A percentile compares a stretch with the other conserved stretches of the same genome.
Conservation (phyloP, 805 yeast genomes). For the Candida pseudofarinosa region DNA sequence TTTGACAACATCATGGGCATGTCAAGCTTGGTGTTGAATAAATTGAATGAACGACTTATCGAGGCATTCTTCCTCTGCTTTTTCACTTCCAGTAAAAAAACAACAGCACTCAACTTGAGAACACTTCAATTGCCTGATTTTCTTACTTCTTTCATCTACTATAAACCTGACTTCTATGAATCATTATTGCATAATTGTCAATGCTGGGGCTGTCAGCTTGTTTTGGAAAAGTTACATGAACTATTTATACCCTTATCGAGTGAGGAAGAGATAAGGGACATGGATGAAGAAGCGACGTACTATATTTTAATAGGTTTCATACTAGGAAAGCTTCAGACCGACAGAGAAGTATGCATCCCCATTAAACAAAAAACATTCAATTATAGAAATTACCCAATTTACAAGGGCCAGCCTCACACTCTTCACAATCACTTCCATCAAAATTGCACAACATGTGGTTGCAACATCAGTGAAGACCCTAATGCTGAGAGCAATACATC, state of each 20-base stretch:
- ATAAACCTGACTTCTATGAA: conserved; percentile 32
- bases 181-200: conserved; percentile 32
- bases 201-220: conserved; percentile 32
- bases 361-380: conserved; percentile 21
- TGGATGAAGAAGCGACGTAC: conserved; percentile 24
- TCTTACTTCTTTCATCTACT: conserved; percentile 32
- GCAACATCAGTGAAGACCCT: conserved; percentile 22
- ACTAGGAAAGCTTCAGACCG: conserved; percentile 31
- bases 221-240: conserved; percentile 18
- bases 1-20: conserved; percentile 28
- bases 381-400: conserved; percentile 26
- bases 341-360: conserved; percentile 34
- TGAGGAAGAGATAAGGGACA: conserved; percentile 11
- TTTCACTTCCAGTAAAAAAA: conserved; percentile 9
- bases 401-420: conserved; percentile 33
- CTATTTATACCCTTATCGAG: conserved; percentile 20
- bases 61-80: conserved; percentile 32
- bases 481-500: conserved; percentile 15
- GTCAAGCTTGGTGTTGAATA: conserved; percentile 25
- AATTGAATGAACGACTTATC: conserved; percentile 30
- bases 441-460: conserved; percentile 14
- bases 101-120: conserved; percentile 13
- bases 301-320: conserved; percentile 30
- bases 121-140: conserved; percentile 32
- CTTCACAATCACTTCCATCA: conserved; percentile 28